A percentile compares a stretch with the other conserved stretches of the same genome.
Evolutionary conservation across 2,329 filamentous ascomycete species (phyloP).

Genomic region (Penicillium sp.): DNA sequence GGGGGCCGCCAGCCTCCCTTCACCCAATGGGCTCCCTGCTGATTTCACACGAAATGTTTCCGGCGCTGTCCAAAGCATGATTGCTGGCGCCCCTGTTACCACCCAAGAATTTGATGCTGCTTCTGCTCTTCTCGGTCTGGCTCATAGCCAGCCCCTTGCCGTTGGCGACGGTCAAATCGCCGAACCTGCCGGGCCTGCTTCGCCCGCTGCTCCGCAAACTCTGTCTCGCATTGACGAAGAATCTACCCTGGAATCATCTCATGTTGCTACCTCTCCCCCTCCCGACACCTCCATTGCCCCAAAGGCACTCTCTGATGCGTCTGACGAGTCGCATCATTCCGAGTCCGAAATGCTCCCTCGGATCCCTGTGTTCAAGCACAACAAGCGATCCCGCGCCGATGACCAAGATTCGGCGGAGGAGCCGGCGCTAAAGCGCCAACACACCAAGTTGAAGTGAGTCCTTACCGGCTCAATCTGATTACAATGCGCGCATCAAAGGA

Average conservation of each 20-base stretch:
- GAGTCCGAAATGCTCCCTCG: slow-evolving; percentile 6
- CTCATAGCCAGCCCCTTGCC: background rate
- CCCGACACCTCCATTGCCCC: background rate
- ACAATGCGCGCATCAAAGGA: slow-evolving; percentile 5
- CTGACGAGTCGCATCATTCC: background rate
- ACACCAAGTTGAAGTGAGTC: slow-evolving; percentile 14
- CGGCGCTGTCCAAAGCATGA: slow-evolving; percentile 6
- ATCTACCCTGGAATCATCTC: slow-evolving; percentile 7
- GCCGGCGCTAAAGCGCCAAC: slow-evolving; percentile 16
- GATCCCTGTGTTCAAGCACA: slow-evolving; percentile 6
- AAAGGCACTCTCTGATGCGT: background rate
- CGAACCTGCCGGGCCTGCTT: slow-evolving; percentile 1
- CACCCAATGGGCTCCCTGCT: background rate
- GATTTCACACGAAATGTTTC: slow-evolving; percentile 4
- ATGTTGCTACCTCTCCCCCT: slow-evolving; percentile 1
- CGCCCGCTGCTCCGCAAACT: background rate
- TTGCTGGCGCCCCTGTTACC: slow-evolving; percentile 2
- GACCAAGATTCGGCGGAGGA: slow-evolving; percentile 9
- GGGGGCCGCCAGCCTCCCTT: background rate
- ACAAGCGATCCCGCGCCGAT: slow-evolving; percentile 16
- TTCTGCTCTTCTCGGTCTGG: slow-evolving; percentile 14
- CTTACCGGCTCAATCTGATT: background rate
- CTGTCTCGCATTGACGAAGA: slow-evolving; percentile 6
- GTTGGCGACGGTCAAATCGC: slow-evolving; percentile 1
- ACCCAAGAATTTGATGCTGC: slow-evolving; percentile 16